Base-by-base conservation (phyloP, 140 eudicot genomes). In the Cichorium intybus region DNA sequence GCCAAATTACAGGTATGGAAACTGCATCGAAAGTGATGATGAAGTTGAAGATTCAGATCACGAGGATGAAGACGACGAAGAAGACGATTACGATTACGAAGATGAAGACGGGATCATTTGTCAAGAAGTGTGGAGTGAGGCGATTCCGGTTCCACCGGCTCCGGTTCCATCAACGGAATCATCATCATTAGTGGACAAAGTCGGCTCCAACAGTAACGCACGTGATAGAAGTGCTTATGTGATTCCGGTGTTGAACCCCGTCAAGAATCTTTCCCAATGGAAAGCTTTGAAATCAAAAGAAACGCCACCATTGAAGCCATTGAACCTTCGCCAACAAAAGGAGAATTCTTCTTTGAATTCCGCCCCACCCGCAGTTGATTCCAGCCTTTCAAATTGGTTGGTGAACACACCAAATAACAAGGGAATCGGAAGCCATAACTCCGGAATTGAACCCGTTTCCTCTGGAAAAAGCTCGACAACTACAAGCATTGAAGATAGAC, bases 331-430 rank as follows among this genome's bases (percentile, higher is more conserved):
- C 46, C 59, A 14, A 2, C 97, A 88, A 77, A 93, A 93, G 75
- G 99, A 93, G 83, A 93, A 93, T 66, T 66, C 60, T 12, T 62
- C 67, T 37, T 48, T 69, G 45, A 76, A 46, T 62, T 56, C 56
- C 66, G 63, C 45, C 33, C 75, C 53, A 56, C 65, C 43, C n/a
- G 83, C 89, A 17, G 97, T 94, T 7, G 90, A 89, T 72, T 87
- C 99, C 17, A 94, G 99, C 55, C 88, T 94, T 52, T 88, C 98
- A 12, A 86, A 79, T 62, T 94, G 99, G 99, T 41, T 94, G 64
- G 79, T 48, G 15, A 64, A 56, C 55, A 64, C 86, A 23, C 80
- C 76, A 0, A 71, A 66, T 50, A 73, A 60, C 66, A 79, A 77
- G 55, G 49, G 80, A 50, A 66, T 59, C 35, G 58, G 60, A 12